Evolutionary conservation across 2,329 filamentous ascomycete genomes (phyloP).

Genomic region (Myriosclerotinia curreyana): DNA sequence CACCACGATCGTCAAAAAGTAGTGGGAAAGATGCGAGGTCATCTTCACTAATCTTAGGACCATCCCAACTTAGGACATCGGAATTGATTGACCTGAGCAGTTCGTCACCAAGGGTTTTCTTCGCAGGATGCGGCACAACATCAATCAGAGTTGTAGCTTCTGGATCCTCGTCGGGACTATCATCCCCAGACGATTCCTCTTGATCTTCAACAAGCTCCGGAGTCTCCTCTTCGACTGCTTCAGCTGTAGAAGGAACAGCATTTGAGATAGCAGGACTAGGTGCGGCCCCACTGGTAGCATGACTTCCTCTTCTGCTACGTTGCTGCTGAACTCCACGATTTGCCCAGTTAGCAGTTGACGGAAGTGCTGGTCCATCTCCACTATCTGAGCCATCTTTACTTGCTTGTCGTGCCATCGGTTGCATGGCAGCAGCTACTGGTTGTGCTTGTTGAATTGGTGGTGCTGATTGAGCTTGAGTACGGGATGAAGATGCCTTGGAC

Average conservation of each 20-base stretch:
- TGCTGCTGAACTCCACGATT: conserved; percentile 59
- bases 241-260: conserved; percentile 53
- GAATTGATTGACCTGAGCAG: conserved; percentile 48
- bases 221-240: conserved; percentile 46
- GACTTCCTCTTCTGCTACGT: conserved; percentile 68
- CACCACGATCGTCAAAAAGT: conserved; percentile 78
- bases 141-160: conserved; percentile 23
- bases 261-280: conserved; percentile 76
- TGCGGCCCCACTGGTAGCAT: conserved; percentile 75
- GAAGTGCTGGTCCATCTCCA: conserved; percentile 85
- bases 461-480: conserved; percentile 48
- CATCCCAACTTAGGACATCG: conserved; percentile 48
- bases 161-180: conserved; percentile 16
- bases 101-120: conserved; percentile 39
- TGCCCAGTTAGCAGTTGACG: conserved; percentile 92
- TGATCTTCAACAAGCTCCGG: conserved; percentile 24
- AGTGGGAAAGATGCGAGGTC: conserved; percentile 59
- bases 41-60: conserved; percentile 47
- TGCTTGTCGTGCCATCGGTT: conserved; percentile 70
- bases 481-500: conserved; percentile 49
- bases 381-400: conserved; percentile 73
- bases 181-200: conserved; percentile 22
- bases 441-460: conserved; percentile 39
- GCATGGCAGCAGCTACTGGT: conserved; percentile 44
- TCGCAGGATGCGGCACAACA: conserved; percentile 26